Conservation (phyloP, 1,139 yeast genomes). For the Sugiyamaella castrensis region DNA sequence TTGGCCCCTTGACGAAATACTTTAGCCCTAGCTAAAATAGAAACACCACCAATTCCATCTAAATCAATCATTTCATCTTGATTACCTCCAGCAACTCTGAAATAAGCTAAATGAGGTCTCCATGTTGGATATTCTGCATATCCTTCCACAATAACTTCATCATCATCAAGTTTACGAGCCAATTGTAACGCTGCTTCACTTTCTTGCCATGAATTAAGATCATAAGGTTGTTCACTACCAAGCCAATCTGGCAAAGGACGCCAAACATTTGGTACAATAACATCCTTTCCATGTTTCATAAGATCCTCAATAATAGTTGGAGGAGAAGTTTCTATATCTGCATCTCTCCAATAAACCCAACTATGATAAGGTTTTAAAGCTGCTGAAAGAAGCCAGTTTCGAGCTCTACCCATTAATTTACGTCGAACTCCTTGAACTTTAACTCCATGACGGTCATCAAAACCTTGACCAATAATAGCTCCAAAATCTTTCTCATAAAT, state of each 20-base stretch:
- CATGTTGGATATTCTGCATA: conserved; percentile 90
- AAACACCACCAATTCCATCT: conserved; percentile 92
- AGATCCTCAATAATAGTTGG: conserved; percentile 59
- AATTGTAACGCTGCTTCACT: conserved; percentile 76
- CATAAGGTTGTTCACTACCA: conserved; percentile 87
- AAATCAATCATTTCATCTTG: conserved; percentile 85
- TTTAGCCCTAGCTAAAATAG: conserved; percentile 71
- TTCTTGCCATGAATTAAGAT: conserved; percentile 89
- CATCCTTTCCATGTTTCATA: conserved; percentile 62
- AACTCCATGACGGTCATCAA: conserved; percentile 72
- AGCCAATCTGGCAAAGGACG: conserved; percentile 88
- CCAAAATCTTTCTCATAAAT: conserved; percentile 68
- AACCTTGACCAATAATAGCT: conserved; percentile 72
- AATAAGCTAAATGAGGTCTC: conserved; percentile 87
- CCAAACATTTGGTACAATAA: conserved; percentile 88
- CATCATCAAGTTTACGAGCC: conserved; percentile 73
- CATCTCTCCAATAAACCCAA: conserved; percentile 79
- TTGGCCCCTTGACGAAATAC: conserved; percentile 79
- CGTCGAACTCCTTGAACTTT: conserved; percentile 70
- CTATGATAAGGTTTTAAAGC: conserved; percentile 64
- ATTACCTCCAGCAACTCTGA: conserved; percentile 78
- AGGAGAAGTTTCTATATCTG: conserved; percentile 64
- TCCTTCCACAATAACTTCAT: conserved; percentile 89
- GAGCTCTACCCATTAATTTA: conserved; percentile 68
- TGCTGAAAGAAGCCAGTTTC: conserved; percentile 64